Evolutionary conservation across 176 grass and related monocot genomes (phyloP).

Genomic region (maize (Zea mays)): Zm-B73-REFERENCE-NAM-5.0 NC_050099.1:7135501-7136000

Average conservation of each 20-base stretch:
- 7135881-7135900: constrained; percentile 1
- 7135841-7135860: not conserved
- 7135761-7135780: constrained; percentile 26
- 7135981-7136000: not conserved
- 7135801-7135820: not conserved
- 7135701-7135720: constrained; percentile 41
- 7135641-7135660: constrained; percentile 43
- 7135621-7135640: constrained; percentile 59
- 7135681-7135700: constrained; percentile 70
- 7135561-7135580: not conserved
- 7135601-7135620: constrained; percentile 18
- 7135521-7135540: not conserved
- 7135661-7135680: constrained; percentile 49
- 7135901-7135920: constrained; percentile 25
- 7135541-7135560: not conserved
- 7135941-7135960: not conserved
- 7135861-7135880: not conserved
- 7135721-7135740: constrained; percentile 27
- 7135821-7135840: not conserved
- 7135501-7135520: not conserved
- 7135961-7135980: constrained; percentile 14
- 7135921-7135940: constrained; percentile 9
- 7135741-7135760: constrained; percentile 58
- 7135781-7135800: not conserved
- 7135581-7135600: constrained; percentile 18